phyloP scores from a whole-genome alignment of 768 basidiomycete genomes.

The Piloderma croceum region DNA sequence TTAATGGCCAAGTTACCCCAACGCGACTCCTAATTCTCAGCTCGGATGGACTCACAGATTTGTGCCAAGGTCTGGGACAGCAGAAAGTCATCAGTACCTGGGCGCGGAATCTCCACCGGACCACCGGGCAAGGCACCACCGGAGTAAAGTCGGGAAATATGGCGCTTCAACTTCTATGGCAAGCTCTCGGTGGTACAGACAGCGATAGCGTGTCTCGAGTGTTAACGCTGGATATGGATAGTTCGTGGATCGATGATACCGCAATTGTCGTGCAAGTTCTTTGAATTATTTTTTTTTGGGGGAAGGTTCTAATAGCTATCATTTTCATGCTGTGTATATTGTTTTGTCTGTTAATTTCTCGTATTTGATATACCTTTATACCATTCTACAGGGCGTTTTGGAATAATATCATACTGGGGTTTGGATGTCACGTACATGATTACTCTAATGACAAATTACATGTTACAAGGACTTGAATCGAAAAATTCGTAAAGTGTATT shows the following conservation, averaged over 20 bases:
- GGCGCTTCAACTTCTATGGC: slow-evolving; percentile 53
- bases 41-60: slow-evolving; percentile 64
- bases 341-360: too few species aligned
- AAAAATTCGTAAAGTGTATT: too few species aligned
- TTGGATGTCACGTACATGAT: too few species aligned
- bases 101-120: slow-evolving; percentile 45
- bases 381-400: too few species aligned
- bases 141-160: slow-evolving; percentile 33
- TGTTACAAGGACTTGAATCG: too few species aligned
- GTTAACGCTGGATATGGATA: slow-evolving; percentile 59
- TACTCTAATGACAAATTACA: too few species aligned
- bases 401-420: too few species aligned
- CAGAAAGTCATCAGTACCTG: slow-evolving; percentile 45
- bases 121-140: slow-evolving; percentile 21
- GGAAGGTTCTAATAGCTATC: too few species aligned
- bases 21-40: slow-evolving; percentile 53
- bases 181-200: slow-evolving; percentile 55
- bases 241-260: slow-evolving; percentile 65
- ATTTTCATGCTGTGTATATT: too few species aligned
- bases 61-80: slow-evolving; percentile 47
- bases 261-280: slow-evolving; percentile 59
- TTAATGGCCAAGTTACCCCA: slow-evolving; percentile 11
- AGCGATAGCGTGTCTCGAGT: slow-evolving; percentile 47
- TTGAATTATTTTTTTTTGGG: slow-evolving; percentile 28
- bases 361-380: too few species aligned